These are phyloP conservation scores for Musa troglodytarum DNA, from an alignment of 176 grass and related monocot genomes.

Conservation along the genomic window DNA sequence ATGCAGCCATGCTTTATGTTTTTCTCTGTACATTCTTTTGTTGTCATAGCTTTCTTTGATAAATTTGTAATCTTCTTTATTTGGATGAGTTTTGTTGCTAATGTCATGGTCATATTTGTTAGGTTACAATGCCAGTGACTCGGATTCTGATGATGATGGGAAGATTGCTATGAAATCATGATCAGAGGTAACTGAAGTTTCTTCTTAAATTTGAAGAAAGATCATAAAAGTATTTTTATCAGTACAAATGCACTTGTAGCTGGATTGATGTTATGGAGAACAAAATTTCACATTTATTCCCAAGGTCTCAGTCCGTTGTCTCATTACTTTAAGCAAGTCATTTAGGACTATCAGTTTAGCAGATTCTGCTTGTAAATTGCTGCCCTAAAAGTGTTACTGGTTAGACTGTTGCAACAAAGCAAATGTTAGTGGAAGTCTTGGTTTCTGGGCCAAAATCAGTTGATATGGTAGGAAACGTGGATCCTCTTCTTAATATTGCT, in stretches of 20 bases:
- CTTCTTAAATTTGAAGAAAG: neutral
- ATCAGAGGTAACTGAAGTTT: neutral
- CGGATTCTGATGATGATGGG: slow-evolving; percentile 65
- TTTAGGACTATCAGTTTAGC: too few species aligned
- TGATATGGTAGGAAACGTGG: too few species aligned
- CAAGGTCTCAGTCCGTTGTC: too few species aligned
- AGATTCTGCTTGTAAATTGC: too few species aligned
- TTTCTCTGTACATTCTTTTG: neutral
- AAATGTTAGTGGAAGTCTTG: too few species aligned
- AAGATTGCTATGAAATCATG: slow-evolving; percentile 49
- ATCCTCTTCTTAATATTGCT: too few species aligned
- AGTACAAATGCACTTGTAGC: neutral
- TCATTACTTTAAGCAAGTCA: too few species aligned
- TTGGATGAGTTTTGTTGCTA: neutral
- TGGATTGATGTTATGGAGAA: neutral
- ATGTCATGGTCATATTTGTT: slow-evolving; percentile 12
- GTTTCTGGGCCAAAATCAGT: too few species aligned
- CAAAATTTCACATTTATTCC: too few species aligned
- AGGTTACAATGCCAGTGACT: slow-evolving; percentile 96
- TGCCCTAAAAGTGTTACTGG: too few species aligned
- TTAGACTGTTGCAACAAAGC: too few species aligned
- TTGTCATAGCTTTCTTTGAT: neutral
- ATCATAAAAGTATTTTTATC: neutral
- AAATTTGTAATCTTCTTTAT: neutral
- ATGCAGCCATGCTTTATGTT: neutral